A percentile compares a stretch with the other conserved stretches of the same genome.
These are phyloP conservation scores for Astrephomene gubernaculifera DNA, from an alignment of 139 green algal species.

Conservation along the genomic window DNA sequence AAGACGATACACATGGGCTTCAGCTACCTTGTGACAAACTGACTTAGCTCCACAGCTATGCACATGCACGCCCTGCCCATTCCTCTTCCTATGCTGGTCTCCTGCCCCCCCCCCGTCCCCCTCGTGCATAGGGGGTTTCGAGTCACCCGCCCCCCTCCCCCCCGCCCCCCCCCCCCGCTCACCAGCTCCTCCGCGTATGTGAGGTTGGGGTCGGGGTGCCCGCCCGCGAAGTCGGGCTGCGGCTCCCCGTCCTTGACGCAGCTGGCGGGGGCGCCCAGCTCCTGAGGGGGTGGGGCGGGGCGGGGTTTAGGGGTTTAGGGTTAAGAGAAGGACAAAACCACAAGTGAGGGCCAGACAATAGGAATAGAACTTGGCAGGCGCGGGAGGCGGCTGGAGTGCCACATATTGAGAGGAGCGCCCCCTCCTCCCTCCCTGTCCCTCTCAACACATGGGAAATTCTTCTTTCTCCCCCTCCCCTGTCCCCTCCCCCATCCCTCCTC, in stretches of 20 bases:
- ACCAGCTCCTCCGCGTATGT: slow-evolving; percentile 99
- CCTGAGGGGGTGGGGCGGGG: slow-evolving; percentile 7
- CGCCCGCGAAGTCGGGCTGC: slow-evolving; percentile 93
- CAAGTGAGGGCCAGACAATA: too few relatives aligned
- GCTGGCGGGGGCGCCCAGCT: slow-evolving; percentile 74
- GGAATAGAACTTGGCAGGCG: too few relatives aligned
- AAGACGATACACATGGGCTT: too few relatives aligned
- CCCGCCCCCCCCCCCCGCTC: background rate
- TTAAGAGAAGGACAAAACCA: background rate
- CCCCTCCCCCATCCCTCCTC: background rate
- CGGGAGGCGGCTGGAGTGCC: too few relatives aligned
- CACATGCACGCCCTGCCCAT: too few relatives aligned
- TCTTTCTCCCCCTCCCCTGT: background rate
- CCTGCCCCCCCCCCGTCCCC: background rate
- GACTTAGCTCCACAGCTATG: too few relatives aligned
- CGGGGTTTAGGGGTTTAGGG: too few relatives aligned
- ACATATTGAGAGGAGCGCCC: background rate
- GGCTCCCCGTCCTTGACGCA: slow-evolving; percentile 67
- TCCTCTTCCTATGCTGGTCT: background rate
- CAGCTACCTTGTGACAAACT: too few relatives aligned
- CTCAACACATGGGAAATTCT: too few relatives aligned
- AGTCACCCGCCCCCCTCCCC: background rate
- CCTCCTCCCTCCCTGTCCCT: background rate
- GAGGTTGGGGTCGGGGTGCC: slow-evolving; percentile 99
- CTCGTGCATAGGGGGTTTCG: too few relatives aligned